These are phyloP conservation scores for Kurtzmaniella fragi DNA, from an alignment of 805 yeast species.

Conservation along the genomic window DNA sequence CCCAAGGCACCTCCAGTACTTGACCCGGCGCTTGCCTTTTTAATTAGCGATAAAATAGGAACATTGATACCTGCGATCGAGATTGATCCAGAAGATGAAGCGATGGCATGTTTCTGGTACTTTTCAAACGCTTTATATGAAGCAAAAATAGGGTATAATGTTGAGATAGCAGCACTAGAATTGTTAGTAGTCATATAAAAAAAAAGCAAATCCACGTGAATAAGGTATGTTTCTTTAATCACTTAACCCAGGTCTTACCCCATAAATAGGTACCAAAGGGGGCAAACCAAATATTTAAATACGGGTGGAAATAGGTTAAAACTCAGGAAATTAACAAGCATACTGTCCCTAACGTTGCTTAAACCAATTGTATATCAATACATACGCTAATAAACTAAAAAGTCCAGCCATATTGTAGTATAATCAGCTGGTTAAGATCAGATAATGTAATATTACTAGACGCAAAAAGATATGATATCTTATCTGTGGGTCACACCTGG, in stretches of 20 bases:
- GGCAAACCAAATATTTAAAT: no score
- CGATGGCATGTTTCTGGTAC: constrained; percentile 27
- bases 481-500: constrained; percentile 2
- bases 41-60: constrained; percentile 32
- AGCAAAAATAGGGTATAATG: constrained; percentile 56
- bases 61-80: constrained; percentile 34
- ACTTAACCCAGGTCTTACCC: no score
- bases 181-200: constrained; percentile 1
- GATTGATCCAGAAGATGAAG: constrained; percentile 24
- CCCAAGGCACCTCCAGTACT: constrained; percentile 7
- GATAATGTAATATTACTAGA: neutral
- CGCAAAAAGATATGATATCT: constrained; percentile 5
- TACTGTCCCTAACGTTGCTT: neutral
- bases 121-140: constrained; percentile 53
- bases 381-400: neutral
- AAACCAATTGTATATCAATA: neutral
- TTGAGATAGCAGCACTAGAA: constrained; percentile 32
- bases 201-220: no score
- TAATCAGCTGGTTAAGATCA: constrained; percentile 2
- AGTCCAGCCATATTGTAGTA: neutral
- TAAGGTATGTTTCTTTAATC: no score
- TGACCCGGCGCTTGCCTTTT: constrained; percentile 18
- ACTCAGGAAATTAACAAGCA: no score
- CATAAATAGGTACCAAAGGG: no score
- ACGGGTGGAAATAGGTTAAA: no score